Conservation (phyloP, 2,329 filamentous ascomycete species). For the Ceratocystiopsis minuta region DNA sequence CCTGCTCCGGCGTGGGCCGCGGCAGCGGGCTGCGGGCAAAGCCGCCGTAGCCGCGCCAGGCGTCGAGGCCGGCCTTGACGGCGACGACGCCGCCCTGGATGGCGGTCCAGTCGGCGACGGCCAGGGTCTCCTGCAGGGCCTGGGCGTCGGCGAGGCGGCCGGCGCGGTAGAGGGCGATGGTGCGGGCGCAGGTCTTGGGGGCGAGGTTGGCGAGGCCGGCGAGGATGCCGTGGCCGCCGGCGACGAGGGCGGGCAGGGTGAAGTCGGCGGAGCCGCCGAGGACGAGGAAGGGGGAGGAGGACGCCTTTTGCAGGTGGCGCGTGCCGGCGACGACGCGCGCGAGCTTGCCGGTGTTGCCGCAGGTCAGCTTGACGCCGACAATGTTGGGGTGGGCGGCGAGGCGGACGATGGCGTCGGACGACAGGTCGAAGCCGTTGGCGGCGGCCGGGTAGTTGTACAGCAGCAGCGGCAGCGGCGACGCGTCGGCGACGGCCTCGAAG, state of each 20-base stretch:
- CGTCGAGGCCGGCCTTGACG: slow-evolving; percentile 48
- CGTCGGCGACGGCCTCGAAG: slow-evolving; percentile 46
- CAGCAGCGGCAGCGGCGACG: slow-evolving; percentile 45
- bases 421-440: slow-evolving; percentile 43
- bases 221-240: slow-evolving; percentile 53
- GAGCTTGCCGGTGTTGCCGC: slow-evolving; percentile 52
- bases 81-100: slow-evolving; percentile 56
- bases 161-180: slow-evolving; percentile 39
- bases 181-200: slow-evolving; percentile 44
- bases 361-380: slow-evolving; percentile 51
- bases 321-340: slow-evolving; percentile 43
- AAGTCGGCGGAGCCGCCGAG: slow-evolving; percentile 60
- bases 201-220: slow-evolving; percentile 56
- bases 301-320: slow-evolving; percentile 17
- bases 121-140: slow-evolving; percentile 45
- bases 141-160: slow-evolving; percentile 42
- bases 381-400: slow-evolving; percentile 46
- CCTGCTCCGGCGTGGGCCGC: slow-evolving; percentile 30
- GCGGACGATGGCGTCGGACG: slow-evolving; percentile 41
- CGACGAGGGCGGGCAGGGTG: slow-evolving; percentile 48
- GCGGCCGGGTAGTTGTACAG: slow-evolving; percentile 56
- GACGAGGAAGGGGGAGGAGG: slow-evolving; percentile 36
- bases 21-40: slow-evolving; percentile 30
- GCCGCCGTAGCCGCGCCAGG: slow-evolving; percentile 50
- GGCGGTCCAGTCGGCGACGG: slow-evolving; percentile 53